A percentile compares a stretch with the other conserved stretches of the same genome.
These are phyloP conservation scores for Arthroderma uncinatum DNA, from an alignment of 2,329 filamentous ascomycete genomes.

Conservation along the genomic window DNA sequence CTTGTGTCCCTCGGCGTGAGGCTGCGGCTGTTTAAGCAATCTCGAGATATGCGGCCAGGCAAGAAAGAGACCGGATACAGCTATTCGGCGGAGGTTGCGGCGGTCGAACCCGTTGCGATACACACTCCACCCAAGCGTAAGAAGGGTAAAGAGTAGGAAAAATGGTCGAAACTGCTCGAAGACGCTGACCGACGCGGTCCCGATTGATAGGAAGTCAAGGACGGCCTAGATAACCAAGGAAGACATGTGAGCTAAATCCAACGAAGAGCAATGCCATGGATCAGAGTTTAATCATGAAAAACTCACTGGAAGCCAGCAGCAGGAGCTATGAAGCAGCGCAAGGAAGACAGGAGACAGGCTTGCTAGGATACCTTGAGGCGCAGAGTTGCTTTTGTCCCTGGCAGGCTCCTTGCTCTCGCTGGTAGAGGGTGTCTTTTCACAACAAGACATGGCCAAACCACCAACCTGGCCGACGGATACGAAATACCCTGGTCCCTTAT, in stretches of 20 bases:
- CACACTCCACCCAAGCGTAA: slow-evolving; percentile 12
- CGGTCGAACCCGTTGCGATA: slow-evolving; percentile 10
- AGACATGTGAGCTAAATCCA: not conserved
- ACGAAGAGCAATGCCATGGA: not conserved
- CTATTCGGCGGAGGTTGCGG: slow-evolving; percentile 10
- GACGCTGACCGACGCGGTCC: slow-evolving; percentile 12
- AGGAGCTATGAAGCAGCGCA: slow-evolving; percentile 14
- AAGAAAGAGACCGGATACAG: slow-evolving; percentile 11
- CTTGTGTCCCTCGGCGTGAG: slow-evolving; percentile 5
- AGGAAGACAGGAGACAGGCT: slow-evolving; percentile 10
- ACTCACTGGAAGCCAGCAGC: slow-evolving; percentile 15
- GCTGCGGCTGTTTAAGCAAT: not conserved
- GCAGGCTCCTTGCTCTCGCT: not conserved
- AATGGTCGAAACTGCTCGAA: slow-evolving; percentile 10
- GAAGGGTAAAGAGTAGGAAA: slow-evolving; percentile 13
- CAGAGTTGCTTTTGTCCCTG: not conserved
- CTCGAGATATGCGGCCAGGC: slow-evolving; percentile 10
- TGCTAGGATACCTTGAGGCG: not conserved
- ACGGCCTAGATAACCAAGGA: slow-evolving; percentile 5
- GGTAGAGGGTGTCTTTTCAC: not conserved
- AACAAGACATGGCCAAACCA: not conserved
- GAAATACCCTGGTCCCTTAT: not conserved
- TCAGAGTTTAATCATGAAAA: too few species aligned
- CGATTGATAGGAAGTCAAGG: slow-evolving; percentile 14
- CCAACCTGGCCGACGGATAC: not conserved